Conservation (phyloP, 1,284 basidiomycete genomes). For the Ceratobasidium sp. region DNA sequence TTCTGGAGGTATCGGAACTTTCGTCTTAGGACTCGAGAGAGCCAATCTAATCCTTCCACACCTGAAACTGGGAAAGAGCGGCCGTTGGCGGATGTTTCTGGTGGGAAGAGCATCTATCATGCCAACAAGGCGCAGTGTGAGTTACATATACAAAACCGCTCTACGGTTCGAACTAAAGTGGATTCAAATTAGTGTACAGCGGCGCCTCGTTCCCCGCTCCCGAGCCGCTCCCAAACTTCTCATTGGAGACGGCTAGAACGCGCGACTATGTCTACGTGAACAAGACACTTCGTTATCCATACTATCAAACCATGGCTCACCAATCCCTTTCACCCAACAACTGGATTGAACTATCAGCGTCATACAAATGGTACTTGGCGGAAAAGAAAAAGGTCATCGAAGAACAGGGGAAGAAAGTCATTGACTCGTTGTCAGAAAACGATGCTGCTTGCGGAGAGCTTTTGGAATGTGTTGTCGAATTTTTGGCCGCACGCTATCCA, state of each 20-base stretch:
- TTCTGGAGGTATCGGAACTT: neutral
- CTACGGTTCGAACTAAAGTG: no score
- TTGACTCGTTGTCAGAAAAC: constrained; percentile 58
- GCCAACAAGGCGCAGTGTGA: constrained; percentile 30
- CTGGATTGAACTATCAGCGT: constrained; percentile 60
- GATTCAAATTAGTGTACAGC: neutral
- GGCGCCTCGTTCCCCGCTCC: constrained; percentile 50
- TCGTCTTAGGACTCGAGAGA: neutral
- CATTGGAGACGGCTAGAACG: constrained; percentile 52
- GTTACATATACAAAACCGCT: no score
- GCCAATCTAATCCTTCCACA: neutral
- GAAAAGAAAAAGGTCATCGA: constrained; percentile 56
- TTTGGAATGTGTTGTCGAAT: constrained; percentile 55
- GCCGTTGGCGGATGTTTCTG: neutral
- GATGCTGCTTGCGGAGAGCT: constrained; percentile 57
- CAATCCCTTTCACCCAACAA: constrained; percentile 58
- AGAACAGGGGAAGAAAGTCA: constrained; percentile 54
- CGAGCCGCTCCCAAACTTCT: constrained; percentile 52
- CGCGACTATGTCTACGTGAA: constrained; percentile 57
- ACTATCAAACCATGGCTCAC: constrained; percentile 57
- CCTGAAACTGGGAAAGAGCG: neutral
- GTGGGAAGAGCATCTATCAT: constrained; percentile 41
- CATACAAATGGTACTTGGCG: constrained; percentile 56
- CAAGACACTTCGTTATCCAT: constrained; percentile 55
- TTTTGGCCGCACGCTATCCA: constrained; percentile 57